Conservation (phyloP, 2,329 filamentous ascomycete genomes). For the Monilinia laxa region DNA sequence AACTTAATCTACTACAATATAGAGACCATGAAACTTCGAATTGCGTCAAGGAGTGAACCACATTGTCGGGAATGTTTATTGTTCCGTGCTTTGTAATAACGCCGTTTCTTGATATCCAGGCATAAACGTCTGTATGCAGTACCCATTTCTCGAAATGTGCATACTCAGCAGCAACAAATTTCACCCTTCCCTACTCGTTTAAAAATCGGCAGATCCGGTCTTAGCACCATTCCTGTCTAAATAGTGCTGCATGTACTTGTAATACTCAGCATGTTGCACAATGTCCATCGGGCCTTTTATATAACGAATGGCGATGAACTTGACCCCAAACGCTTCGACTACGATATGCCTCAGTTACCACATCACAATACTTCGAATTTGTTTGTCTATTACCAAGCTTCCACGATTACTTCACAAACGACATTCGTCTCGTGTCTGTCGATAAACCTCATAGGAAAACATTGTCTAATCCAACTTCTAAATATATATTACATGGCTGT, state of each 20-base stretch:
- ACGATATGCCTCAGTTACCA: background rate
- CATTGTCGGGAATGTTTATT: background rate
- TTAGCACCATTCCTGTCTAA: background rate
- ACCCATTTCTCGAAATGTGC: background rate
- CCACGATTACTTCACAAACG: background rate
- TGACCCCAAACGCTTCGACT: background rate
- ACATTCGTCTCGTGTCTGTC: background rate
- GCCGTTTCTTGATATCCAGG: background rate
- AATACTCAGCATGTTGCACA: conserved; percentile 6
- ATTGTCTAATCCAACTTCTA: background rate
- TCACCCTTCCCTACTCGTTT: background rate
- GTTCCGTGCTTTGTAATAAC: background rate
- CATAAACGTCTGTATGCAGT: conserved; percentile 1
- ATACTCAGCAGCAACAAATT: background rate
- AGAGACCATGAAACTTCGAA: conserved; percentile 4
- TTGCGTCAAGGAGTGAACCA: conserved; percentile 14
- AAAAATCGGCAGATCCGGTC: background rate
- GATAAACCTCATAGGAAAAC: background rate
- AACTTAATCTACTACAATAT: background rate
- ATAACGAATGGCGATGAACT: background rate
- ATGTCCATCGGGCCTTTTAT: conserved; percentile 13
- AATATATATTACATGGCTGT: conserved; percentile 15
- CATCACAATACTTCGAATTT: background rate
- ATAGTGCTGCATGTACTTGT: conserved; percentile 7
- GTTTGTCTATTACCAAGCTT: background rate